Evolutionary conservation across 1,139 yeast species (phyloP).

Genomic region (Martiniozyma asiatica): DNA sequence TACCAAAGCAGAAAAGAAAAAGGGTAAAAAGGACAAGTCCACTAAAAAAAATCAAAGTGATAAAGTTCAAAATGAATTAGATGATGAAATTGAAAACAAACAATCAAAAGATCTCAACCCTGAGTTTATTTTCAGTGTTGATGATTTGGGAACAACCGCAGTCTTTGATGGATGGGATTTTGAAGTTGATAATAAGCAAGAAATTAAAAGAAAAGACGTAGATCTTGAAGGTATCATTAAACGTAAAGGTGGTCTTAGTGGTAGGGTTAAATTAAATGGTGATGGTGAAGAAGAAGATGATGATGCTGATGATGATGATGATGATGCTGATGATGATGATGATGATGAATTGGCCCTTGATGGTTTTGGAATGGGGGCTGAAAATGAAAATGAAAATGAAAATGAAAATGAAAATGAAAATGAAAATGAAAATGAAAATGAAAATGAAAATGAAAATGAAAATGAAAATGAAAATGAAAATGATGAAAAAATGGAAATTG

Average conservation of each 20-base stretch:
- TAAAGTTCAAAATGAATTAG: conserved; percentile 20
- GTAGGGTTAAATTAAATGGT: conserved; percentile 31
- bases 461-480: conserved; percentile 23
- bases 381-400: neutral
- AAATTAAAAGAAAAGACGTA: conserved; percentile 46
- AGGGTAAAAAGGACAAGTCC: conserved; percentile 15
- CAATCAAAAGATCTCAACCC: conserved; percentile 43
- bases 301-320: conserved; percentile 13
- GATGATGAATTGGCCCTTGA: conserved; percentile 55
- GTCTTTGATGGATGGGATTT: conserved; percentile 79
- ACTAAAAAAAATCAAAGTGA: conserved; percentile 15
- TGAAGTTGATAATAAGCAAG: conserved; percentile 26
- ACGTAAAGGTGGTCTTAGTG: conserved; percentile 59
- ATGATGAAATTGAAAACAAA: conserved; percentile 27
- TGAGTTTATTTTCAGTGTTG: conserved; percentile 56
- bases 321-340: conserved; percentile 14
- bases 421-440: conserved; percentile 23
- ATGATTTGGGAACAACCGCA: conserved; percentile 42
- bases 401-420: conserved; percentile 21
- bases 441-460: conserved; percentile 22
- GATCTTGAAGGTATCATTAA: conserved; percentile 77
- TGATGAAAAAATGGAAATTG: conserved; percentile 15
- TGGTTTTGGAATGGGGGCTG: conserved; percentile 64
- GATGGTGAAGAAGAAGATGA: conserved; percentile 23
- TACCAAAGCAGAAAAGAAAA: conserved; percentile 8